Evolutionary conservation across 2,329 filamentous ascomycete species (phyloP).

Genomic region (Hypoxylon sp.): DNA sequence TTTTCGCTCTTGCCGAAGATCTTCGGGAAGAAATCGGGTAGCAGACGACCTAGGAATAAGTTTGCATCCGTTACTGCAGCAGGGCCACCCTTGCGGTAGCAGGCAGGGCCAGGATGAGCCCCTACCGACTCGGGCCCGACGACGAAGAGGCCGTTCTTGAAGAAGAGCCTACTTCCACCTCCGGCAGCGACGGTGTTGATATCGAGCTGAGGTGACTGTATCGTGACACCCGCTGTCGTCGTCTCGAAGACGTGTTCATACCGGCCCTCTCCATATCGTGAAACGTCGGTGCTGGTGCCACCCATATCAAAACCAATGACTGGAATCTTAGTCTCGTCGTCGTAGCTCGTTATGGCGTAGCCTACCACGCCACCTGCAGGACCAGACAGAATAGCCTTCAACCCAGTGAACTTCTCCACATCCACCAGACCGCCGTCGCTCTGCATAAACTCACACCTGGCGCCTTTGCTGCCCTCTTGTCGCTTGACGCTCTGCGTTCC

Average conservation of each 20-base stretch:
- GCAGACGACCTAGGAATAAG: conserved; percentile 82
- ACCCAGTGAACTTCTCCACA: conserved; percentile 83
- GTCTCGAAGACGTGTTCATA: conserved; percentile 97
- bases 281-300: conserved; percentile 92
- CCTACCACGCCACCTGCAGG: conserved; percentile 95
- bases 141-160: conserved; percentile 88
- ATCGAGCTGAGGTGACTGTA: conserved; percentile 91
- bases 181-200: conserved; percentile 96
- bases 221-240: conserved; percentile 92
- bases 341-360: conserved; percentile 91
- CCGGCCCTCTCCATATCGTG: conserved; percentile 83
- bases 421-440: conserved; percentile 81
- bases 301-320: conserved; percentile 96
- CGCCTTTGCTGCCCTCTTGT: conserved; percentile 73
- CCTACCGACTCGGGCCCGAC: conserved; percentile 91
- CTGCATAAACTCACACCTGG: conserved; percentile 95
- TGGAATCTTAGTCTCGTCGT: conserved; percentile 81
- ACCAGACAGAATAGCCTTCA: conserved; percentile 87
- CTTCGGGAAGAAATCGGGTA: conserved; percentile 93
- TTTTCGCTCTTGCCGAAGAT: conserved; percentile 94
- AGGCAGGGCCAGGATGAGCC: conserved; percentile 89
- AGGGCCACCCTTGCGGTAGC: conserved; percentile 90
- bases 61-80: conserved; percentile 96
- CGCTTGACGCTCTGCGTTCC: conserved; percentile 80
- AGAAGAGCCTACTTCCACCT: conserved; percentile 86